Evolutionary conservation across 257 asterid species (phyloP), one percentile per base, ranked within the genome.

Genomic region (Salvia rosmarinus): DNA sequence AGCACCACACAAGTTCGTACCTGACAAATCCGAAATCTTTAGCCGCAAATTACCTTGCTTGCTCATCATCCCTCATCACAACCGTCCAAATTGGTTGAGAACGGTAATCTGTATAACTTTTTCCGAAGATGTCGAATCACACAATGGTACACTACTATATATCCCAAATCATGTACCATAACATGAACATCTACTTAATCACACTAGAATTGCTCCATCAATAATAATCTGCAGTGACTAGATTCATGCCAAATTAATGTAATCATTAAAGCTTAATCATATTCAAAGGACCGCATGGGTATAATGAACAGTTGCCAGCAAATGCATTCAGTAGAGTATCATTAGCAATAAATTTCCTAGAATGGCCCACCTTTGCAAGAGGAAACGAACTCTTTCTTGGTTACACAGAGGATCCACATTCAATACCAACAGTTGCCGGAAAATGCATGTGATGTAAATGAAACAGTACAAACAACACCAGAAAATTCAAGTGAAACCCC

Each of bases 381-480:
- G 71, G 62, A 60, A 68, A 54, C 20, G 25, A 42, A 52, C 51
- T 42, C 25, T 52, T 75, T 17, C 30, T 40, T 30, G 28, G 34
- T 63, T 19, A 76, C 52, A 43, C 20, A 59, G 44, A 68, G 64
- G 55, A 68, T 52, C 70, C 75, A 68, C 75, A 50, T 60, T 59
- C 75, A 68, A 60, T 39, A 61, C 49, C 75, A 60, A 75, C 63
- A 62, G 42, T 39, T 49, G 63, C 61, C 80, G 59, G n/a, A 39
- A 49, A 58, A 34, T 7, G 51, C 79, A 74, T 58, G 74, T 34
- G 65, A 39, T 25, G 40, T 67, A 58, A 67, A 67, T 20, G 23
- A n/a, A 21, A 68, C 9, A 46, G 69, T 57, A 74, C 79, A 58
- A 64, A 67, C 79, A 68, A 47, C 64, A 67, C 63, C 76, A 61